Conservation (phyloP, 2,329 filamentous ascomycete genomes). For the Colletotrichum euphorbiae region DNA sequence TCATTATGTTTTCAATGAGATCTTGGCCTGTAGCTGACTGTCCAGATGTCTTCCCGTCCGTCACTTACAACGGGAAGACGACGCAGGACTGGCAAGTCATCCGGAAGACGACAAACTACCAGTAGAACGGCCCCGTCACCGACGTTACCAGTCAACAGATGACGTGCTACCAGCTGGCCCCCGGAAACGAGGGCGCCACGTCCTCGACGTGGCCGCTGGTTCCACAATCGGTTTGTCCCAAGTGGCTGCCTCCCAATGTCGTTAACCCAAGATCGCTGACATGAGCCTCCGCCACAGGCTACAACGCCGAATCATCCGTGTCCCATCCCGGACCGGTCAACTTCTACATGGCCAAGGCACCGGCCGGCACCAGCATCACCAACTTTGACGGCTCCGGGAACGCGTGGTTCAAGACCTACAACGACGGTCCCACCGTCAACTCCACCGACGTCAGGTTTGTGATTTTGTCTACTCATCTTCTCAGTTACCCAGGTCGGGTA, state of each 20-base stretch:
- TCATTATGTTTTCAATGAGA: background rate
- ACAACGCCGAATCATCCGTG: slow-evolving; percentile 54
- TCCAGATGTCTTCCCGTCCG: slow-evolving; percentile 56
- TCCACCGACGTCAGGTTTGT: slow-evolving; percentile 50
- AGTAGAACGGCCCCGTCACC: slow-evolving; percentile 61
- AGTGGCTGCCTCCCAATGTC: no score
- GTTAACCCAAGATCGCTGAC: no score
- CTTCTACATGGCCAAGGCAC: slow-evolving; percentile 54
- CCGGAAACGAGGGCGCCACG: slow-evolving; percentile 57
- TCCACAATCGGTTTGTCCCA: slow-evolving; percentile 37
- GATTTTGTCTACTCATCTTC: background rate
- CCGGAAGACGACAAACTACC: slow-evolving; percentile 61
- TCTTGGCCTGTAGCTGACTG: background rate
- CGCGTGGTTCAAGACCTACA: slow-evolving; percentile 59
- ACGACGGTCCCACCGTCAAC: slow-evolving; percentile 53
- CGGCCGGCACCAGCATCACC: slow-evolving; percentile 46
- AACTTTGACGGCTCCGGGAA: slow-evolving; percentile 52
- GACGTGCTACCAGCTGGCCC: slow-evolving; percentile 61
- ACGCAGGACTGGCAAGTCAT: slow-evolving; percentile 59
- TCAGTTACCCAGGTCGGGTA: no score
- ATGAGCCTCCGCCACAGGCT: background rate
- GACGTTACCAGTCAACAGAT: slow-evolving; percentile 60
- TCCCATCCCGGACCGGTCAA: slow-evolving; percentile 56
- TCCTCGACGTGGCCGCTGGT: slow-evolving; percentile 48
- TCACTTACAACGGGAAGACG: slow-evolving; percentile 48